phyloP scores from a whole-genome alignment of 1,139 yeast genomes.

The Saccharomyces hybrid region DNA sequence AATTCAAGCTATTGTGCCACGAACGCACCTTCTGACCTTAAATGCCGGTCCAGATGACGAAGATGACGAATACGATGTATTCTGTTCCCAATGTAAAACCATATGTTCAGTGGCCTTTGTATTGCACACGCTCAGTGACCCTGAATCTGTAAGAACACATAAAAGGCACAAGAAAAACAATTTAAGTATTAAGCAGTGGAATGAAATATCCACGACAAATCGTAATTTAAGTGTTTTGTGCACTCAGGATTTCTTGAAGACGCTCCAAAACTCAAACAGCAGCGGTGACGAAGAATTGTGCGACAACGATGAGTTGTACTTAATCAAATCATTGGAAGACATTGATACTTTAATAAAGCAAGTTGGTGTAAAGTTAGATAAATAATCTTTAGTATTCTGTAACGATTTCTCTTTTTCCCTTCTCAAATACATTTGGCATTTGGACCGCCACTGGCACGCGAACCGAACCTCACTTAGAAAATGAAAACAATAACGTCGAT shows the following conservation, averaged over 20 bases:
- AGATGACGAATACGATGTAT: constrained; percentile 22
- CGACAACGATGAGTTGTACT: constrained; percentile 21
- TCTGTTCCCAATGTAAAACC: constrained; percentile 32
- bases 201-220: constrained; percentile 5
- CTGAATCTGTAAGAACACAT: not conserved
- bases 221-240: constrained; percentile 10
- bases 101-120: constrained; percentile 33
- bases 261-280: constrained; percentile 11
- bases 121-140: constrained; percentile 6
- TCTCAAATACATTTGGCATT: not conserved
- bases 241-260: constrained; percentile 15
- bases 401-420: too few relatives aligned
- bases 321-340: constrained; percentile 21
- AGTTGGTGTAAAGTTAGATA: constrained; percentile 34
- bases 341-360: constrained; percentile 16
- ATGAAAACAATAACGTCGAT: not conserved
- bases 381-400: not conserved
- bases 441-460: not conserved
- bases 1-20: not conserved
- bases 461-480: not conserved
- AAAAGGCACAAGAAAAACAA: constrained; percentile 11
- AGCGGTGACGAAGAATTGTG: constrained; percentile 6
- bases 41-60: constrained; percentile 7
- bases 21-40: not conserved
- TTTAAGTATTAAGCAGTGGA: constrained; percentile 14